Conservation (phyloP, 2,329 filamentous ascomycete genomes). For the Aulographum hederae region DNA sequence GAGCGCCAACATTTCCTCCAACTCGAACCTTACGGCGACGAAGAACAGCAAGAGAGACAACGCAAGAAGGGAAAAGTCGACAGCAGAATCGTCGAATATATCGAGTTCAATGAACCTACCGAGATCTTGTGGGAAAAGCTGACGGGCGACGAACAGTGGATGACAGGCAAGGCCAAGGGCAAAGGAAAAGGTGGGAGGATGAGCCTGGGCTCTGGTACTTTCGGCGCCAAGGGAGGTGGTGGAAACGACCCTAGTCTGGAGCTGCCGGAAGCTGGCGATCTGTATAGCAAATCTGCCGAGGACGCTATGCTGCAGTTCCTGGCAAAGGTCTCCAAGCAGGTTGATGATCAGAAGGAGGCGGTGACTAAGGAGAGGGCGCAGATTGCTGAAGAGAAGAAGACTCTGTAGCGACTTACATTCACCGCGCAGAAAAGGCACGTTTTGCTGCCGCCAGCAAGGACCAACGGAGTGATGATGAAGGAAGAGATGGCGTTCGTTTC, state of each 20-base stretch:
- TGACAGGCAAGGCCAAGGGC: slow-evolving; percentile 24
- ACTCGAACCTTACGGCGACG: slow-evolving; percentile 69
- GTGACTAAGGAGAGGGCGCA: slow-evolving; percentile 3
- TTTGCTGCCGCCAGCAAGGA: no score
- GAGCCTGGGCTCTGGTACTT: background rate
- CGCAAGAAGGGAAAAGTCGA: slow-evolving; percentile 50
- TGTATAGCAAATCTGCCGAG: slow-evolving; percentile 5
- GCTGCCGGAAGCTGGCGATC: slow-evolving; percentile 1
- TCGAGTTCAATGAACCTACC: slow-evolving; percentile 94
- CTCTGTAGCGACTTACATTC: no score
- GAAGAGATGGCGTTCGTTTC: no score
- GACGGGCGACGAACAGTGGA: slow-evolving; percentile 49
- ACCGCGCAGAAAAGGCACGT: no score
- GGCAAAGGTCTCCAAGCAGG: slow-evolving; percentile 2
- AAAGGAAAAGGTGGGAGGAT: slow-evolving; percentile 6
- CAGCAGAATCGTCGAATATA: slow-evolving; percentile 76
- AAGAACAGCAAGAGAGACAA: slow-evolving; percentile 38
- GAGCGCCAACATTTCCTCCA: slow-evolving; percentile 88
- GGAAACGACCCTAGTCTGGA: slow-evolving; percentile 3
- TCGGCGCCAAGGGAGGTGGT: slow-evolving; percentile 1
- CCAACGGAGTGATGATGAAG: no score
- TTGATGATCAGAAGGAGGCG: slow-evolving; percentile 1
- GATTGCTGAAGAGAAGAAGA: no score
- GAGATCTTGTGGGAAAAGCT: slow-evolving; percentile 80
- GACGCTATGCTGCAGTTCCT: slow-evolving; percentile 2